These are phyloP conservation scores for Pneumocystis canis DNA, from an alignment of 1,139 yeast genomes.

Conservation along the genomic window DNA sequence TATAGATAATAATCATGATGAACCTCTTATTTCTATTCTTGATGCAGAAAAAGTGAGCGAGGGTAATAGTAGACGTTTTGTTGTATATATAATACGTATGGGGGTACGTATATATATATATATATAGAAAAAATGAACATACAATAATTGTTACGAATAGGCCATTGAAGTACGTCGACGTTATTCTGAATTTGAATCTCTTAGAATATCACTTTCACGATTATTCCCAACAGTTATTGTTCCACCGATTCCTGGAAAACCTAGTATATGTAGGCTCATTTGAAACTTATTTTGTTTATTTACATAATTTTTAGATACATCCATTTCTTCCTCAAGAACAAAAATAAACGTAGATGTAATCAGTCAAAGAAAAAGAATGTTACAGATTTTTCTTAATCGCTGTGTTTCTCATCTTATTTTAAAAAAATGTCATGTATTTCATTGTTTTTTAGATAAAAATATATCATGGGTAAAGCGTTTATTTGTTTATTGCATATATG, in stretches of 20 bases:
- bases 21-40: constrained; percentile 34
- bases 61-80: constrained; percentile 54
- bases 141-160: neutral
- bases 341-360: constrained; percentile 39
- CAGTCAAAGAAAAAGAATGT: constrained; percentile 58
- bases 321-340: constrained; percentile 42
- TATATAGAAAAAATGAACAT: neutral
- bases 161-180: constrained; percentile 59
- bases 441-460: constrained; percentile 71
- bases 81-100: constrained; percentile 64
- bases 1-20: constrained; percentile 24
- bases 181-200: constrained; percentile 80
- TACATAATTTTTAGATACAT: constrained; percentile 26
- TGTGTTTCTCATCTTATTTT: constrained; percentile 48
- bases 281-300: neutral
- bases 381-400: constrained; percentile 62
- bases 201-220: constrained; percentile 52
- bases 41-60: constrained; percentile 74
- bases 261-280: constrained; percentile 31
- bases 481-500: neutral
- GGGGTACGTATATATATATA: constrained; percentile 23
- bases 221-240: constrained; percentile 69
- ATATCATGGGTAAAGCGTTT: constrained; percentile 43
- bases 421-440: constrained; percentile 47
- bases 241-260: constrained; percentile 95